Evolutionary conservation across 345 rosid genomes (phyloP).

Genomic region (Physaria fendleri): DNA sequence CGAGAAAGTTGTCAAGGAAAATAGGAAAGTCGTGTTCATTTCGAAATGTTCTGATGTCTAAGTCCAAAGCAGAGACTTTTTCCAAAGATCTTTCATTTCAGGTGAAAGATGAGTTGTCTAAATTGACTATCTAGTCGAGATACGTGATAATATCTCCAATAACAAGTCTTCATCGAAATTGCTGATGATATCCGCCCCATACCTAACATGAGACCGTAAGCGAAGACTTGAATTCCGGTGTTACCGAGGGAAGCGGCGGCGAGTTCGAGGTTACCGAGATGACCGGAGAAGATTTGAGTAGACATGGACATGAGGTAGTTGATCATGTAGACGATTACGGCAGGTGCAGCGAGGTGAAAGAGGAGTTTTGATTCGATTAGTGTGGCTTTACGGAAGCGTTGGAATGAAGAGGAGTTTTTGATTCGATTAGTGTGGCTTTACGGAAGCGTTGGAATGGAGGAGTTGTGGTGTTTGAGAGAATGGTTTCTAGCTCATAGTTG

Average conservation of each 20-base stretch:
- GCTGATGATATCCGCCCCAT: no score
- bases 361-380: constrained; percentile 35
- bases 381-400: constrained; percentile 17
- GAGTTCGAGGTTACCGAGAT: constrained; percentile 56
- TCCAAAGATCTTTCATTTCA: no score
- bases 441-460: constrained; percentile 11
- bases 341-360: constrained; percentile 45
- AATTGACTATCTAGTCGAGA: no score
- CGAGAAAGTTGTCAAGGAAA: no score
- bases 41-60: no score
- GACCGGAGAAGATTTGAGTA: constrained; percentile 53
- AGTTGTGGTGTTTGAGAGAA: no score
- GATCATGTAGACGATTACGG: constrained; percentile 49
- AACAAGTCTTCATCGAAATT: no score
- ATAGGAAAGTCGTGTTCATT: no score
- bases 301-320: constrained; percentile 54
- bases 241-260: constrained; percentile 64
- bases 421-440: constrained; percentile 22
- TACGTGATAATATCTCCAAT: no score
- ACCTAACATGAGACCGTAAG: constrained; percentile 34
- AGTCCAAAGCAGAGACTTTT: no score
- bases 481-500: no score
- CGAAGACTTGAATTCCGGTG: constrained; percentile 50
- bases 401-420: constrained; percentile 22
- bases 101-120: no score